Evolutionary conservation across 2,329 filamentous ascomycete genomes (phyloP).

Genomic region (Diaporthe citrichinensis): DNA sequence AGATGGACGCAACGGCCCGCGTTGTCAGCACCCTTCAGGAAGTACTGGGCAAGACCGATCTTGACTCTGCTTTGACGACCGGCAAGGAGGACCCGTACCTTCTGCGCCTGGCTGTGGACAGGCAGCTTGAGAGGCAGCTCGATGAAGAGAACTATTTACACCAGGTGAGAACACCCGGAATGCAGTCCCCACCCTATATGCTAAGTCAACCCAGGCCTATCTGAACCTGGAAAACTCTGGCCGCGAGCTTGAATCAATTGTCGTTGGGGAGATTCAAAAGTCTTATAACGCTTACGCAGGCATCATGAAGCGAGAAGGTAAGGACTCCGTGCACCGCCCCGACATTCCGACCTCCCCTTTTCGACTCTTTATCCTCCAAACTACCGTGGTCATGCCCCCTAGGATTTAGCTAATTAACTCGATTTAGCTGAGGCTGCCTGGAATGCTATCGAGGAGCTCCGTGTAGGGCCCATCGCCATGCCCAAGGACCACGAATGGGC

Average conservation of each 20-base stretch:
- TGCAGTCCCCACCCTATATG: not conserved
- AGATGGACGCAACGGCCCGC: conserved; percentile 87
- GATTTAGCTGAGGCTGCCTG: conserved; percentile 79
- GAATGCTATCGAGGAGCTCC: conserved; percentile 83
- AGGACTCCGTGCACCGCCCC: not conserved
- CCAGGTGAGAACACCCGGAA: conserved; percentile 70
- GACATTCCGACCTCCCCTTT: not conserved
- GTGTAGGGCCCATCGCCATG: conserved; percentile 89
- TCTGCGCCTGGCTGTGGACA: conserved; percentile 86
- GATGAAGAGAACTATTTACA: conserved; percentile 98
- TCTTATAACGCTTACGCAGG: conserved; percentile 94
- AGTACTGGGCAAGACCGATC: conserved; percentile 81
- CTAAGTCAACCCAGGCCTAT: conserved; percentile 76
- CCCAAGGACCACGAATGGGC: conserved; percentile 95
- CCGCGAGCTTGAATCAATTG: conserved; percentile 94
- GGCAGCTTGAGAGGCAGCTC: conserved; percentile 91
- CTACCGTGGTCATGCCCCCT: no score
- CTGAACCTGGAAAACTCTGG: conserved; percentile 95
- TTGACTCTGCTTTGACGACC: conserved; percentile 80
- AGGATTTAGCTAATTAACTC: not conserved
- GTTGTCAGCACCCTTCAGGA: conserved; percentile 88
- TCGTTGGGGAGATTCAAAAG: conserved; percentile 97
- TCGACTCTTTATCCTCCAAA: not conserved
- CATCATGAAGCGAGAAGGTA: conserved; percentile 85
- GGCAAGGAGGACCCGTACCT: conserved; percentile 96